phyloP scores from a whole-genome alignment of 257 asterid genomes.

The Marsdenia floribunda region DNA sequence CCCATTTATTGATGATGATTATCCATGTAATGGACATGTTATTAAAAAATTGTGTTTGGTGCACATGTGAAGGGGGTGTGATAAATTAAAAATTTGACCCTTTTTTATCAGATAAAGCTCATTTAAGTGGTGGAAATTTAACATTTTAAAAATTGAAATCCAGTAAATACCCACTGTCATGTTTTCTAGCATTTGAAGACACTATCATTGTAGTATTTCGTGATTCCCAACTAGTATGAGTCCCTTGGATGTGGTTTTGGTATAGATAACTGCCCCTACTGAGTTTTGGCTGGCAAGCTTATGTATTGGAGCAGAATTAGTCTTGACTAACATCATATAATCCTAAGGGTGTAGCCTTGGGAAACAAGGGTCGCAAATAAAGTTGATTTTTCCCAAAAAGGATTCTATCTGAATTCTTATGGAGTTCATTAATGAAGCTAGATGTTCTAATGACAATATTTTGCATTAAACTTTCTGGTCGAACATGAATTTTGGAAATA shows the following conservation, averaged over 20 bases:
- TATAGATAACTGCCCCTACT: background rate
- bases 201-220: background rate
- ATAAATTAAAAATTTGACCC: too few species aligned
- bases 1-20: too few species aligned
- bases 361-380: background rate
- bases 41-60: too few species aligned
- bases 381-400: background rate
- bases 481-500: background rate
- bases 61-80: too few species aligned
- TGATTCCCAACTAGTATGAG: background rate
- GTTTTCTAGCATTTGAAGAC: background rate
- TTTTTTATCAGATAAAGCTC: too few species aligned
- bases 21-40: too few species aligned
- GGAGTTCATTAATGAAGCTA: background rate
- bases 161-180: background rate
- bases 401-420: background rate
- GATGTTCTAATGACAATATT: background rate
- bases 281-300: background rate
- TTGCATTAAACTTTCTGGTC: background rate
- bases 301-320: background rate
- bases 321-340: background rate
- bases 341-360: background rate
- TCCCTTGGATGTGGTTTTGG: background rate
- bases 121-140: too few species aligned
- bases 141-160: too few species aligned